Evolutionary conservation across 1,139 yeast genomes (phyloP), one percentile per base, ranked within the genome.

Genomic region (Hyphopichia fennica): DNA sequence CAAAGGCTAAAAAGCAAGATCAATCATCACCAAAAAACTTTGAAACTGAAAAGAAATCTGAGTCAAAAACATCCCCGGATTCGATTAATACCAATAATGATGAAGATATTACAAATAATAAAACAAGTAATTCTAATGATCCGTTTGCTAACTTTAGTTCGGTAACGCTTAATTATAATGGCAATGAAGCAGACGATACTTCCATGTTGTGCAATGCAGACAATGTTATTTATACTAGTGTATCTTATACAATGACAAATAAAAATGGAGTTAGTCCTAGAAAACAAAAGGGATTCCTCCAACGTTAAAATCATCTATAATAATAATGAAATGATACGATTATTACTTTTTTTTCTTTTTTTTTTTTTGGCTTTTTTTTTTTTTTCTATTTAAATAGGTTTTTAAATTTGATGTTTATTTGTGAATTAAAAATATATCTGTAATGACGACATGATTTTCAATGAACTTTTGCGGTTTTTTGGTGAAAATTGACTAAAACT

Each of bases 101-200:
- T 10, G 30, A 33, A 2, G 32, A 32, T 18, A 25, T 20, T 14
- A 16, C 27, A 39, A 41, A 14, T 41, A 44, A 4, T 33, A 29
- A 36, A 25, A 33, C 37, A 28, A 33, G 33, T 19, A 28, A 37
- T 16, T 64, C 58, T 22, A 73, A 60, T 41, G 96, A 91, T 63
- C 97, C 97, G 14, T 93, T 93, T 64, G 85, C 82, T 42, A 82
- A 82, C 54, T 93, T 93, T 67, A 88, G 85, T 56, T 90, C 97
- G 0, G 89, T 93, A 53, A 88, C 96, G 3, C 71, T 93, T 55
- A 89, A 89, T 55, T 93, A 90, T 59, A 86, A 78, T 43, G 85
- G 80, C 38, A 71, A 66, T 34, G 53, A 52, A 27, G 56, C 53
- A 16, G 62, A 60, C 23, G 73, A 68, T 34, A 65, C 70, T 40